A percentile compares a stretch with the other conserved stretches of the same genome.
Evolutionary conservation across 768 basidiomycete genomes (phyloP).

Genomic region (Termitomyces sp.): DNA sequence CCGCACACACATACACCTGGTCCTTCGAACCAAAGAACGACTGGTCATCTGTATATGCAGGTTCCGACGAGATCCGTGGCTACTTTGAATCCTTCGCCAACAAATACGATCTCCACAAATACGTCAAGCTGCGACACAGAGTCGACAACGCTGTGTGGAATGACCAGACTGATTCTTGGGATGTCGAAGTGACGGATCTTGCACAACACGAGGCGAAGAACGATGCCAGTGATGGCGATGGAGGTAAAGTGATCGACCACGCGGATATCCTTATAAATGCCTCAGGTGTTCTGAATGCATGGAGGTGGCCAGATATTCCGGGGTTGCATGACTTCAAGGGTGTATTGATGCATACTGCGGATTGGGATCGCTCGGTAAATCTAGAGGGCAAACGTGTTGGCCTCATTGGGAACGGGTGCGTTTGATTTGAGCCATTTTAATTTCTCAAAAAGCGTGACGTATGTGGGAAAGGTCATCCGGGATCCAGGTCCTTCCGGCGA

Average conservation of each 20-base stretch:
- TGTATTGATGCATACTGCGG: constrained; percentile 29
- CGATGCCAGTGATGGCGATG: not conserved
- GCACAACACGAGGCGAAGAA: not conserved
- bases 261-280: constrained; percentile 30
- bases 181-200: constrained; percentile 20
- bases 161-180: constrained; percentile 21
- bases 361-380: constrained; percentile 23
- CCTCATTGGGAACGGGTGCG: constrained; percentile 33
- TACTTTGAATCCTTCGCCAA: constrained; percentile 25
- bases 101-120: constrained; percentile 27
- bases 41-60: constrained; percentile 28
- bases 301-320: constrained; percentile 33
- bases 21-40: constrained; percentile 27
- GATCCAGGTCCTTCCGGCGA: constrained; percentile 29
- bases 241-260: constrained; percentile 16
- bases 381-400: constrained; percentile 31
- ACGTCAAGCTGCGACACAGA: constrained; percentile 22
- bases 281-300: constrained; percentile 28
- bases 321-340: constrained; percentile 30
- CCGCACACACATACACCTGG: constrained; percentile 28
- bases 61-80: constrained; percentile 23
- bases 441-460: not conserved
- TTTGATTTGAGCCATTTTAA: not conserved
- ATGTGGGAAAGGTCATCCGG: constrained; percentile 23
- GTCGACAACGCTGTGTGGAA: constrained; percentile 27